Evolutionary conservation across 306 rosid species (phyloP).

Genomic region (Citrullus mucosospermus): DNA sequence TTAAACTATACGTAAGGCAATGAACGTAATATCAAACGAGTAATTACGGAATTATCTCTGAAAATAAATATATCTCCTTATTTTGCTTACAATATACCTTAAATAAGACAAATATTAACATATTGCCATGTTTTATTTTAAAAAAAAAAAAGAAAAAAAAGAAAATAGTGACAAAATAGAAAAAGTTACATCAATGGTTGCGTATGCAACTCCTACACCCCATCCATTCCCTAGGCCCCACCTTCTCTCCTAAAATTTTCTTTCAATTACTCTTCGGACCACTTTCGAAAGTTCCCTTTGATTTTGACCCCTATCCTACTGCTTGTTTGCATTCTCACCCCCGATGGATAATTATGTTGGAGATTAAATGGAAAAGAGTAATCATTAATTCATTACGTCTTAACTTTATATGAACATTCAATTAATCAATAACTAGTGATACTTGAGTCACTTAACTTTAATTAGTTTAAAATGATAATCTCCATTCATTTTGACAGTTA

Average conservation of each 20-base stretch:
- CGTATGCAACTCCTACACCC: conserved; percentile 3
- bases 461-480: neutral
- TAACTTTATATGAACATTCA: neutral
- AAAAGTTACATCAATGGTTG: neutral
- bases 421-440: neutral
- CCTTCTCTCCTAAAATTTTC: neutral
- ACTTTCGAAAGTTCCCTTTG: conserved; percentile 10
- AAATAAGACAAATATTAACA: no score
- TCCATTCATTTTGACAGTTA: neutral
- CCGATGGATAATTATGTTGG: neutral
- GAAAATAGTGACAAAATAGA: neutral
- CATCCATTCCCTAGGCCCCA: neutral
- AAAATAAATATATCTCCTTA: no score
- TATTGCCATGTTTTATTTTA: no score
- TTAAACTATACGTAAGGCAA: no score
- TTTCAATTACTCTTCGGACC: conserved; percentile 1
- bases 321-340: neutral
- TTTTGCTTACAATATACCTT: no score
- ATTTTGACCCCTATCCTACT: neutral
- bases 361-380: neutral
- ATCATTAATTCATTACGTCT: neutral
- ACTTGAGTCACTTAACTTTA: neutral
- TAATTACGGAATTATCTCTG: no score
- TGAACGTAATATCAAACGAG: no score
- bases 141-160: no score